Evolutionary conservation across 176 grass and related monocot species (phyloP), one percentile per base, ranked within the genome.

Genomic region (Olyra latifolia): DNA sequence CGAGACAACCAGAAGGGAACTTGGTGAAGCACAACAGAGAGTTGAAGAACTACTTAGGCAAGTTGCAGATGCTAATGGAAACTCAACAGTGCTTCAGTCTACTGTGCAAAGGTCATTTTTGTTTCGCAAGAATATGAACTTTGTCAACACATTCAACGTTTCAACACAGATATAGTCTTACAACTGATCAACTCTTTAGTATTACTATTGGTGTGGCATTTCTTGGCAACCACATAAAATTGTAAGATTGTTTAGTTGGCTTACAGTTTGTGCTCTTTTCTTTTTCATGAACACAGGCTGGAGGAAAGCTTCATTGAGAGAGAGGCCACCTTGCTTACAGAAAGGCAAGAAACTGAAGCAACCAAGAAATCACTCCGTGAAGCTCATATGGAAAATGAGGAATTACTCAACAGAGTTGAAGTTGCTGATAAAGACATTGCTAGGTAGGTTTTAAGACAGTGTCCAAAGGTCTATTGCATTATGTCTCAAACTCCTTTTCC

Each of bases 231-330:
- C 70, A 59, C 30, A 44, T 62, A 40, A 8, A 76, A 64, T 73
- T 77, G 46, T 81, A 74, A 60, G 20, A 85, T 62, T 69, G 7
- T 72, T 42, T 71, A 7, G 22, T 64, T 60, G 39, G 38, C 66
- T 78, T 50, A 82, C 29, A 61, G 41, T 64, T 81, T 50, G 43
- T 71, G 47, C 22, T 61, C 11, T 83, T 70, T 74, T 81, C 40
- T 87, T 71, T n/a, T 38, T 84, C 66, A 48, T 66, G 57, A 48
- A 42, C 60, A 71, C 87, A 93, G 93, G 85, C 80, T 97, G 75
- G 88, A 97, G 89, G 82, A 97, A 83, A 88, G 49, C 9, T 79
- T 89, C 83, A 50, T 69, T 81, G 81, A 81, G 53, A 89, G 56
- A 66, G 90, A 93, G 66, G 59, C 43, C 47, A 60, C 53, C 54